These are phyloP conservation scores for Amaranthus tricolor DNA, from an alignment of 179 eudicot genomes.

Conservation along the genomic window DNA sequence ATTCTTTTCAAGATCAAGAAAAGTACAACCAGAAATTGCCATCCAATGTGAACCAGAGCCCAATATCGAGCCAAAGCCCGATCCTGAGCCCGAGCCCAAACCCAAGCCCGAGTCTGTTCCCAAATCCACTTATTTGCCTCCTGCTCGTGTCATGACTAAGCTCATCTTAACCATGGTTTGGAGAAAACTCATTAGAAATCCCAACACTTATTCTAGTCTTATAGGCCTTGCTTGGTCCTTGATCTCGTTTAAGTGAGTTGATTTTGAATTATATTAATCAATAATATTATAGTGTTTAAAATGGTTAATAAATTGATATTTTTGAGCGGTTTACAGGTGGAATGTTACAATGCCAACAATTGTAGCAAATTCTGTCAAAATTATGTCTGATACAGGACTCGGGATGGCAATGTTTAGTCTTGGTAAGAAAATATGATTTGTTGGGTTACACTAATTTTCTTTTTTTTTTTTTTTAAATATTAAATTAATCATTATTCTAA, in stretches of 20 bases:
- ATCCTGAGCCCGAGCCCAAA: constrained; percentile 76
- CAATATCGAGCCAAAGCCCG: constrained; percentile 64
- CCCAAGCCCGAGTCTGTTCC: constrained; percentile 28
- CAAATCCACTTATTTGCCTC: constrained; percentile 59
- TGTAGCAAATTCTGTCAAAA: constrained; percentile 29
- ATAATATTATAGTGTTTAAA: not conserved
- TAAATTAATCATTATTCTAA: no score
- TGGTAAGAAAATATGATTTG: constrained; percentile 24
- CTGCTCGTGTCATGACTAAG: constrained; percentile 58
- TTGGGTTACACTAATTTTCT: no score
- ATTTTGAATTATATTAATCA: not conserved
- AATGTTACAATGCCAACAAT: constrained; percentile 36
- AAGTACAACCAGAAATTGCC: not conserved
- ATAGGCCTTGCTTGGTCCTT: constrained; percentile 45
- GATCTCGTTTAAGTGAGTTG: constrained; percentile 37
- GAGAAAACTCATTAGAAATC: constrained; percentile 44
- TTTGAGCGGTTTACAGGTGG: constrained; percentile 26
- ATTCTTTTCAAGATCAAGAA: not conserved
- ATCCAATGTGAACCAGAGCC: constrained; percentile 10
- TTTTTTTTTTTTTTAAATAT: not conserved
- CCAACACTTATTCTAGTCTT: constrained; percentile 41
- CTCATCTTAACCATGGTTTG: constrained; percentile 44
- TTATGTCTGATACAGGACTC: constrained; percentile 42
- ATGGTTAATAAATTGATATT: not conserved
- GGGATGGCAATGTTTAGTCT: constrained; percentile 54